Evolutionary conservation across 768 basidiomycete species (phyloP), one percentile per base, ranked within the genome.

Genomic region (Terana coerulea): DNA sequence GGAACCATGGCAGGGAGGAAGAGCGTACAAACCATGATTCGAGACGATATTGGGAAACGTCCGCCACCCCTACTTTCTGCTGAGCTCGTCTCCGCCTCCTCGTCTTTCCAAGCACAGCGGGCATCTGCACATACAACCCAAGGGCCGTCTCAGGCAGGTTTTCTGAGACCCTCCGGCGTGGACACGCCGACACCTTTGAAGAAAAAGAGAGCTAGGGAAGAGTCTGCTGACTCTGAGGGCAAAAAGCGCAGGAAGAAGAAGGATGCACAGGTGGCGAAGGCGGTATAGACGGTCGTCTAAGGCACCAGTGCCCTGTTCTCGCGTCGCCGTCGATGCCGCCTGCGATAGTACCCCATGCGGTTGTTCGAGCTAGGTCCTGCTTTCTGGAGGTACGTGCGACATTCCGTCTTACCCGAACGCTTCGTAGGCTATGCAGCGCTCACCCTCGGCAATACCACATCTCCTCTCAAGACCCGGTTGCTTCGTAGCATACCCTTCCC

Each of bases 131-230:
- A 15, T 14, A 5, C 3, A 6, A 25, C 52, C n/a, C 5, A 3
- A 2, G 22, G n/a, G 19, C 36, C 42, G 11, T 7, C 26, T 3
- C 37, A 29, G 5, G 46, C 52, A 21, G 61, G 58, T 2, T 83
- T 83, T 64, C 55, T 81, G 53, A 83, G 80, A 58, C 83, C 83
- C 29, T 68, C 73, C 39, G 81, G 80, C 26, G 73, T 84, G 15
- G 81, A 83, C 52, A 78, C 75, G 29, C 65, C 69, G 47, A 56
- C 55, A 6, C 26, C 51, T 5, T 14, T 14, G 33, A 26, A 14
- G 17, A 46, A 17, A 25, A 48, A 53, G 22, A 17, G 47, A 17
- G 53, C 60, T 29, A 49, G 63, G 10, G 58, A 49, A 12, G 48
- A 31, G 8, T 3, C 26, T 30, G 36, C 24, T 31, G 36, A 49